These are phyloP conservation scores for Eucalyptus dawsonii DNA, from an alignment of 345 rosid genomes.

Conservation along the genomic window DNA sequence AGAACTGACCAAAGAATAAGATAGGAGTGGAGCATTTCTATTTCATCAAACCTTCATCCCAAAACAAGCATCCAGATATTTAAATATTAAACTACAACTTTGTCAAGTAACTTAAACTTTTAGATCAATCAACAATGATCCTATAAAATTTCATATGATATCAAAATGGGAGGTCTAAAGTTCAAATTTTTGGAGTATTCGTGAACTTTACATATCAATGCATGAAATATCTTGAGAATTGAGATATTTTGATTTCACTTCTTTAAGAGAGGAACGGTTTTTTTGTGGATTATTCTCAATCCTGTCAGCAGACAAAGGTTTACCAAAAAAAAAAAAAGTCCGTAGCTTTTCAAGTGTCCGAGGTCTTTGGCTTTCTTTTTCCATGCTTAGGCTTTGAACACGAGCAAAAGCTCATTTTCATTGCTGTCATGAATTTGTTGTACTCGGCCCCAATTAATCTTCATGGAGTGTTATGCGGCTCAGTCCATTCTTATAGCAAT, in stretches of 20 bases:
- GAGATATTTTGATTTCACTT: not conserved
- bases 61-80: too few species aligned
- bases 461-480: not conserved
- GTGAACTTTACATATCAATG: not conserved
- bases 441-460: not conserved
- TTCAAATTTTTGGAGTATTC: fast-evolving
- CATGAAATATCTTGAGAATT: fast-evolving
- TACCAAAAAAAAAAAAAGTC: too few species aligned
- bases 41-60: too few species aligned
- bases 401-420: too few species aligned
- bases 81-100: too few species aligned
- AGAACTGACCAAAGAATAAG: too few species aligned
- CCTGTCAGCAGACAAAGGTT: fast-evolving
- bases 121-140: fast-evolving
- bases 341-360: too few species aligned
- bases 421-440: not conserved
- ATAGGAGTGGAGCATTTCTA: too few species aligned
- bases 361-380: too few species aligned
- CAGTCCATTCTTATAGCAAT: not conserved
- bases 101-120: fast-evolving
- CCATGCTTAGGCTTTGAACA: too few species aligned
- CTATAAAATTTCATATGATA: too few species aligned
- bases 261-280: not conserved
- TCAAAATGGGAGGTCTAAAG: fast-evolving
- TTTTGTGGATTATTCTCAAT: too few species aligned